A percentile compares a stretch with the other conserved stretches of the same genome.
Conservation (phyloP, 1,284 basidiomycete genomes). For the Coniophora puteana region DNA sequence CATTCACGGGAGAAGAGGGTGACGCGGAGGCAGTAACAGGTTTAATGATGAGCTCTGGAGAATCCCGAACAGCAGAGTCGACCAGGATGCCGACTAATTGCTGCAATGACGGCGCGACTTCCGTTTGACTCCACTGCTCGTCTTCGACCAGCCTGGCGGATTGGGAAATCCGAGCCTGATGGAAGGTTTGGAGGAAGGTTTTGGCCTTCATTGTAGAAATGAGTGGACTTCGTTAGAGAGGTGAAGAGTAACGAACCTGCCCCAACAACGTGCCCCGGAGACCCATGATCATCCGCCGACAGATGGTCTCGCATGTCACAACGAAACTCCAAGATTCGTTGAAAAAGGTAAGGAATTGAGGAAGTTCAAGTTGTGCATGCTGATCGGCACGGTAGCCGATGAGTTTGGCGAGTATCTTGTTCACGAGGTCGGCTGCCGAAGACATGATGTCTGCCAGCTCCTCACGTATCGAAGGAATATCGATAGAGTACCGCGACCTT, state of each 20-base stretch:
- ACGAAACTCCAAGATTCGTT: conserved; percentile 89
- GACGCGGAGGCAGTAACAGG: conserved; percentile 4
- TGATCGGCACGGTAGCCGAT: conserved; percentile 75
- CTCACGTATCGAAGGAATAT: conserved; percentile 46
- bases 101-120: conserved; percentile 69
- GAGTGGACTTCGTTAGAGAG: conserved; percentile 10
- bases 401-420: conserved; percentile 77
- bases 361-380: conserved; percentile 69
- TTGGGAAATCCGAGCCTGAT: conserved; percentile 76
- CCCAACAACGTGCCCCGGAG: conserved; percentile 80
- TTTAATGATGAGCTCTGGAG: conserved; percentile 57
- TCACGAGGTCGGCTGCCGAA: conserved; percentile 81
- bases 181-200: conserved; percentile 82
- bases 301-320: conserved; percentile 80
- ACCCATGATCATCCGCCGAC: conserved; percentile 88
- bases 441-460: conserved; percentile 73
- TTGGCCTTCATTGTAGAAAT: conserved; percentile 58
- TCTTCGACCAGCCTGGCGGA: conserved; percentile 91
- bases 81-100: conserved; percentile 72
- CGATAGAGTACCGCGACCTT: conserved; percentile 17
- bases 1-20: conserved; percentile 16
- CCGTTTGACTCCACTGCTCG: conserved; percentile 83
- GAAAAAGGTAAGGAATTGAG: conserved; percentile 81
- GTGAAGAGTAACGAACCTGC: conserved; percentile 47
- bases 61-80: conserved; percentile 80